Percentiles rank a stretch among this genome's conserved stretches.
These are phyloP conservation scores for Pythium sukuiense DNA, from an alignment of 352 stramenopile genomes.

Conservation along the genomic window DNA sequence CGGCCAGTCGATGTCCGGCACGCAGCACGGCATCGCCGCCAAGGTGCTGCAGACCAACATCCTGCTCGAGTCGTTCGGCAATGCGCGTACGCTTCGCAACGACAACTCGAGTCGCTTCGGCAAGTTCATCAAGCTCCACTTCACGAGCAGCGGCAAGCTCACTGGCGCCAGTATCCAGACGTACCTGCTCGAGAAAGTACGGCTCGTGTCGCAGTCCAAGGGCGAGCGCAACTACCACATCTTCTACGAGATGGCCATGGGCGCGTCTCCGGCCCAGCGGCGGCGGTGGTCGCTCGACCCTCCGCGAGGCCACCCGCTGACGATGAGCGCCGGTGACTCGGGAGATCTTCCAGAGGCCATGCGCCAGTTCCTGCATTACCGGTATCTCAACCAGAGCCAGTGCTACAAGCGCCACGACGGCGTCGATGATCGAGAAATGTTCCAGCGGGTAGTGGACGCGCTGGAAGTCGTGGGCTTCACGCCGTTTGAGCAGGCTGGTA, in stretches of 20 bases:
- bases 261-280: slow-evolving; percentile 50
- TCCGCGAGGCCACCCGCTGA: slow-evolving; percentile 34
- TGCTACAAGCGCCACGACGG: slow-evolving; percentile 81
- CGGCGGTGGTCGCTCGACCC: slow-evolving; percentile 66
- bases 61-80: slow-evolving; percentile 89
- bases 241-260: slow-evolving; percentile 82
- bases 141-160: slow-evolving; percentile 67
- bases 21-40: slow-evolving; percentile 56
- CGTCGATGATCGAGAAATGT: slow-evolving; percentile 77
- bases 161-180: slow-evolving; percentile 88
- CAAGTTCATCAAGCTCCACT: slow-evolving; percentile 93
- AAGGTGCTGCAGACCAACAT: slow-evolving; percentile 92
- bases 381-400: slow-evolving; percentile 86
- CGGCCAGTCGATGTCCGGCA: slow-evolving; percentile 32
- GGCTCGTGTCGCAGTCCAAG: slow-evolving; percentile 78
- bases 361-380: slow-evolving; percentile 69
- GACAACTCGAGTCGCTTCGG: slow-evolving; percentile 92
- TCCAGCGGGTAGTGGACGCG: slow-evolving; percentile 72
- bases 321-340: slow-evolving; percentile 43
- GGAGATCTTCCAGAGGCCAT: slow-evolving; percentile 43
- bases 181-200: slow-evolving; percentile 95
- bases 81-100: slow-evolving; percentile 85
- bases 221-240: slow-evolving; percentile 88
- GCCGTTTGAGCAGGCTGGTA: slow-evolving; percentile 62
- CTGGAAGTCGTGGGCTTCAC: slow-evolving; percentile 88